Conservation (phyloP, 2,329 filamentous ascomycete species). For the Fusarium circinatum region DNA sequence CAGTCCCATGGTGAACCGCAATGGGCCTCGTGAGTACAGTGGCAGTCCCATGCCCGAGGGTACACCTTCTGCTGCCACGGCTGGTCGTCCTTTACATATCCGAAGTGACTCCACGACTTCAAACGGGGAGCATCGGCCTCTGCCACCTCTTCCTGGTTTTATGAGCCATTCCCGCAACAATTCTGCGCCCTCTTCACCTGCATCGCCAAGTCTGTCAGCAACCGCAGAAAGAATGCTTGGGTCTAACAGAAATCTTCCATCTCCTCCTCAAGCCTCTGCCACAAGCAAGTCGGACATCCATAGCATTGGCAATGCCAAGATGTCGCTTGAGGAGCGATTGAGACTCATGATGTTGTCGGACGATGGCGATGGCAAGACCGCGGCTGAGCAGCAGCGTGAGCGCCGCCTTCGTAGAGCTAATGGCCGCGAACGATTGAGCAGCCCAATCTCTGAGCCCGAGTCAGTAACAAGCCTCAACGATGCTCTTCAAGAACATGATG, state of each 20-base stretch:
- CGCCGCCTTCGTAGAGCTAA: conserved; percentile 73
- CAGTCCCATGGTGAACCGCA: conserved; percentile 56
- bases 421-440: conserved; percentile 61
- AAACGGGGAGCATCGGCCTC: conserved; percentile 82
- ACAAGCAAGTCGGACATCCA: conserved; percentile 81
- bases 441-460: conserved; percentile 53
- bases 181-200: conserved; percentile 60
- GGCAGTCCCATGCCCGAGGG: conserved; percentile 74
- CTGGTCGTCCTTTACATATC: conserved; percentile 64
- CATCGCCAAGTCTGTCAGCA: conserved; percentile 72
- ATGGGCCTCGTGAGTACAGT: conserved; percentile 61
- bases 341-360: conserved; percentile 89
- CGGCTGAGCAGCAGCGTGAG: conserved; percentile 74
- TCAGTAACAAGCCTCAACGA: conserved; percentile 46
- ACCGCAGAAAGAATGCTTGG: conserved; percentile 77
- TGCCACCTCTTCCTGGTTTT: conserved; percentile 84
- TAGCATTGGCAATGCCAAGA: conserved; percentile 77
- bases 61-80: conserved; percentile 52
- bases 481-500: conserved; percentile 65
- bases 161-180: conserved; percentile 50
- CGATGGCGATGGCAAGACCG: conserved; percentile 65
- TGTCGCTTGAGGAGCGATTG: conserved; percentile 87
- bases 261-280: conserved; percentile 73
- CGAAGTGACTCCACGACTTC: conserved; percentile 80
- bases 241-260: conserved; percentile 74